Evolutionary conservation across 1,284 basidiomycete genomes (phyloP).

Genomic region (Clitocybe nebularis): DNA sequence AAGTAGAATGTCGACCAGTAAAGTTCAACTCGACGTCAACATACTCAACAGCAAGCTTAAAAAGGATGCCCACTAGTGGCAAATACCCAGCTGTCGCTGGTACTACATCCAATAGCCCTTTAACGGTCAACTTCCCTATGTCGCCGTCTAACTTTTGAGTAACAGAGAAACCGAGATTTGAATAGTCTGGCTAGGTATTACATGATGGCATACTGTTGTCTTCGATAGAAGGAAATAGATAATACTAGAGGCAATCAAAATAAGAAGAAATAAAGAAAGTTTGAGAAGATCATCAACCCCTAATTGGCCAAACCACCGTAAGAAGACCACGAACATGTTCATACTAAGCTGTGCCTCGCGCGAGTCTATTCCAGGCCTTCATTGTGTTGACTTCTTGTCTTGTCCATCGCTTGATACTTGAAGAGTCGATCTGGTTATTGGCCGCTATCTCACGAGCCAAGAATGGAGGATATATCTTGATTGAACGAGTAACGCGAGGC

Average conservation of each 20-base stretch:
- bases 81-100: constrained; percentile 25
- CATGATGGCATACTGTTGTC: background rate
- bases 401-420: no score
- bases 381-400: no score
- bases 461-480: no score
- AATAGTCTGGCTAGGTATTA: background rate
- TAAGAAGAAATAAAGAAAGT: constrained; percentile 1
- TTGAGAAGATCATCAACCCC: no score
- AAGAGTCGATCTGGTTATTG: no score
- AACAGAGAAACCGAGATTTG: no score
- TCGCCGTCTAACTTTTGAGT: constrained; percentile 27
- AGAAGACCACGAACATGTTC: no score
- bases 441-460: no score
- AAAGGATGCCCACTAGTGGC: constrained; percentile 20
- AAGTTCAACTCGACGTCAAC: background rate
- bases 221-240: background rate
- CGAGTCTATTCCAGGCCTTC: no score
- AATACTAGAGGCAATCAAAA: background rate
- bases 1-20: constrained; percentile 10
- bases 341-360: no score
- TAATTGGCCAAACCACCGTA: no score
- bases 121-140: constrained; percentile 30
- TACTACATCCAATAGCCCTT: constrained; percentile 32
- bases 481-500: no score
- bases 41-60: constrained; percentile 19